Conservation (phyloP, 176 grass and related monocot genomes). For the Oryza meridionalis region DNA sequence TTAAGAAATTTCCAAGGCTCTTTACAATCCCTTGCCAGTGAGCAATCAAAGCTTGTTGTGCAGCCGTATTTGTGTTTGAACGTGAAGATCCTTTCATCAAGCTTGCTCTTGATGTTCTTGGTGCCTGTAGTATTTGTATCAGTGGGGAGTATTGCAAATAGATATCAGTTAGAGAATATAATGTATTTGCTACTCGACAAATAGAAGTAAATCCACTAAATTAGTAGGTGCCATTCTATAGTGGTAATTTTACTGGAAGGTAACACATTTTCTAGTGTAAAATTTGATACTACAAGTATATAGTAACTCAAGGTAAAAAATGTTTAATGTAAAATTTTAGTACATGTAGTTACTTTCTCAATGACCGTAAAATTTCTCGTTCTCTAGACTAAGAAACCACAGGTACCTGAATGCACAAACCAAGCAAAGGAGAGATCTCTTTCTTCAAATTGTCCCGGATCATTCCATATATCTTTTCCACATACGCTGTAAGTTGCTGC, state of each 20-base stretch:
- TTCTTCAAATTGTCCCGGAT: slow-evolving; percentile 99
- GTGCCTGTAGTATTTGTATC: slow-evolving; percentile 60
- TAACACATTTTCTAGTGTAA: no score
- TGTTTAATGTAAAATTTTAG: no score
- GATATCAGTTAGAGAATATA: slow-evolving; percentile 28
- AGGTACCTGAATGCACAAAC: slow-evolving; percentile 92
- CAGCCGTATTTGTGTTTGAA: slow-evolving; percentile 74
- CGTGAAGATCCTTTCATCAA: slow-evolving; percentile 91
- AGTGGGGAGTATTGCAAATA: slow-evolving; percentile 13
- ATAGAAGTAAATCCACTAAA: slow-evolving; percentile 22
- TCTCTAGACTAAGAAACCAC: slow-evolving; percentile 32
- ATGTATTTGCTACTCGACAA: slow-evolving; percentile 33
- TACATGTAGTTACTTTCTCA: no score
- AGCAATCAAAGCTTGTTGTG: slow-evolving; percentile 91
- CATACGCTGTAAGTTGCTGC: slow-evolving; percentile 93
- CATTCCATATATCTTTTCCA: slow-evolving; percentile 99
- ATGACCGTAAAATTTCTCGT: background rate
- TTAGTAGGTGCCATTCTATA: background rate
- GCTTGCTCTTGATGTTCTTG: slow-evolving; percentile 97
- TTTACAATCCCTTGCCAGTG: slow-evolving; percentile 99
- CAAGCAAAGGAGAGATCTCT: slow-evolving; percentile 95
- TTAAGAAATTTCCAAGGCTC: slow-evolving; percentile 91
- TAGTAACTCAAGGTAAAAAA: no score
- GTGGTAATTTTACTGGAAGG: no score
- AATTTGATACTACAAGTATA: no score